Evolutionary conservation across 2,329 filamentous ascomycete species (phyloP).

Genomic region (Clonostachys sp.): DNA sequence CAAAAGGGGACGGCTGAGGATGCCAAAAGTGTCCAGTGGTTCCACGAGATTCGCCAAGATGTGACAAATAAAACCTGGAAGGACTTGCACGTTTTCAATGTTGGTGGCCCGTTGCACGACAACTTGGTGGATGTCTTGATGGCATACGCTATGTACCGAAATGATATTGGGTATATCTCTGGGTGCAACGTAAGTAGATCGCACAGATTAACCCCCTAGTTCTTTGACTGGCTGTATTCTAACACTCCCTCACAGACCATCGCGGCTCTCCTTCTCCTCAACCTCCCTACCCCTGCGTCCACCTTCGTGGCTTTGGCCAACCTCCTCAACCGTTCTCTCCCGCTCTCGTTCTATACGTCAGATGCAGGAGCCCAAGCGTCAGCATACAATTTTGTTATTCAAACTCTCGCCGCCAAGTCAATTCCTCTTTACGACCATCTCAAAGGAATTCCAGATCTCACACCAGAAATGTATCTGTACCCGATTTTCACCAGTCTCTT

Average conservation of each 20-base stretch:
- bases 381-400: constrained; percentile 65
- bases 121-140: constrained; percentile 68
- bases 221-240: background rate
- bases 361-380: constrained; percentile 66
- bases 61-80: constrained; percentile 61
- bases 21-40: constrained; percentile 52
- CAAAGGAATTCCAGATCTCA: constrained; percentile 38
- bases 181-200: constrained; percentile 65
- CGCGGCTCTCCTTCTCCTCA: constrained; percentile 69
- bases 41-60: constrained; percentile 60
- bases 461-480: constrained; percentile 50
- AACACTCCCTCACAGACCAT: constrained; percentile 47
- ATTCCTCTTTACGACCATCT: constrained; percentile 61
- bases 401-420: constrained; percentile 61
- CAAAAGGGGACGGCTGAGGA: constrained; percentile 50
- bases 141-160: constrained; percentile 78
- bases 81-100: constrained; percentile 69
- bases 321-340: constrained; percentile 69
- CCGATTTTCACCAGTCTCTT: constrained; percentile 62
- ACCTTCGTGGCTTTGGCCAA: constrained; percentile 73
- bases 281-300: constrained; percentile 57
- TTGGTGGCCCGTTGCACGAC: constrained; percentile 60
- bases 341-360: constrained; percentile 69
- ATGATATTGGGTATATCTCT: constrained; percentile 72
- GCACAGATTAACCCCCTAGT: background rate